phyloP scores from a whole-genome alignment of 139 green algal species.

The Volvox reticuliferus region DNA sequence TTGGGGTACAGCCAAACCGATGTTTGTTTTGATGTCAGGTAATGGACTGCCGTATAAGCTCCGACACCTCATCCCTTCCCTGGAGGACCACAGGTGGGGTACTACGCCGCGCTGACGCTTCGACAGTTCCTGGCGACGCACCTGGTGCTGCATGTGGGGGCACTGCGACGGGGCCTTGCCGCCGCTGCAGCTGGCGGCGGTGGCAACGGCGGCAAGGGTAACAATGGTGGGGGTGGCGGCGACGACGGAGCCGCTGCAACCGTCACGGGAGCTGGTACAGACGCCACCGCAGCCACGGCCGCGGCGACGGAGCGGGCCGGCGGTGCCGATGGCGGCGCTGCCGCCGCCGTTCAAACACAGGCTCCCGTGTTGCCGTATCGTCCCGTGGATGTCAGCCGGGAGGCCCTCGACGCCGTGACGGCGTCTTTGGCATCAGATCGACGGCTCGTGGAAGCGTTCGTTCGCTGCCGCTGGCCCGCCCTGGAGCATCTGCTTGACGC shows the following conservation, averaged over 20 bases:
- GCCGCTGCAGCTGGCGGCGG: neutral
- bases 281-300: neutral
- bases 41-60: no score
- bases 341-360: neutral
- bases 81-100: constrained; percentile 55
- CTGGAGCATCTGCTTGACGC: constrained; percentile 56
- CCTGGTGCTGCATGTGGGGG: constrained; percentile 64
- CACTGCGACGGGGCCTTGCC: constrained; percentile 32
- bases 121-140: constrained; percentile 75
- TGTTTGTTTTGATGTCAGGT: no score
- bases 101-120: constrained; percentile 69
- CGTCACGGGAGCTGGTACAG: neutral
- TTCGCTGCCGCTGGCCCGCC: constrained; percentile 53
- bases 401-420: constrained; percentile 65
- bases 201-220: neutral
- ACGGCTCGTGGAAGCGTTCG: constrained; percentile 65
- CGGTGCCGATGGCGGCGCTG: neutral
- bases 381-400: constrained; percentile 64
- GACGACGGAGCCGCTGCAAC: neutral
- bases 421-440: constrained; percentile 56
- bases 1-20: constrained; percentile 1
- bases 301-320: neutral
- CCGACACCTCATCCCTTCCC: neutral
- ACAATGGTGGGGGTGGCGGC: neutral
- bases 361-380: constrained; percentile 43